Evolutionary conservation across 225 moss, liverwort and hornwort genomes (phyloP), one percentile per base, ranked within the genome.

Genomic region (Takakia lepidozioides): DNA sequence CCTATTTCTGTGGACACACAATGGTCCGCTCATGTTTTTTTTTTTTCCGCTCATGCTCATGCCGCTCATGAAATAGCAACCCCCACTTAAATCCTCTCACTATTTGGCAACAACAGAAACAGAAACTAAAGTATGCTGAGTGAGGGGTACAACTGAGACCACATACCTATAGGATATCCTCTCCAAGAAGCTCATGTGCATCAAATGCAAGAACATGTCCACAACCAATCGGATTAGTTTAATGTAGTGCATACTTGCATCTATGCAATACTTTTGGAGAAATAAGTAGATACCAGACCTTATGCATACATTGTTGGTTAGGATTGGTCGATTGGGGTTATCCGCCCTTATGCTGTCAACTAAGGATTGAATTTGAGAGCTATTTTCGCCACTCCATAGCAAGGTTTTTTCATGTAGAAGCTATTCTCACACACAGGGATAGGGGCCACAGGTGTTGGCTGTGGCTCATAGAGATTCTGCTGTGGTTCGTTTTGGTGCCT

Each of bases 371-470:
- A 95, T 67, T 28, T 58, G 67, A 25, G 68, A 0, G 53, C 53
- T 84, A 52, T 21, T 18, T 16, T 48, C 41, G 13, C 90, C 90
- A 42, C 74, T 87, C 72, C 84, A 24, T 26, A 76, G 63, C 95
- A 98, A 29, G 25, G 25, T 3, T 55, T 40, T 52, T 85, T 87
- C 58, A 83, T 90, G 51, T 63, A 78, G 24, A 51, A 87, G 25
- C 87, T 90, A 1, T 69, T 58, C 51, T 90, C 90, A 51, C 95
- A 98, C 3, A 63, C 56, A 5, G 84, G 69, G 50, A 98, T 90
- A 32, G 38, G 56, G 4, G 62, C 26, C 13, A 98, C 71, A 2
- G 28, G 3, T 0, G 49, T 23, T 0, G 89, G 65, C 19, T 58
- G 49, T 19, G 95, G 95, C 38, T 82, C 40, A n/a, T 44, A 59